Evolutionary conservation across 176 grass and related monocot genomes (phyloP).

Genomic region (barley (Hordeum vulgare)): MorexV3_pseudomolecules_assembly NC_058521.1:234566724-234567223

Average conservation of each 20-base stretch:
- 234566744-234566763: not conserved
- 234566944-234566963: constrained; percentile 54
- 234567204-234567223: not conserved
- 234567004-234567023: not conserved
- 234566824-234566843: not conserved
- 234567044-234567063: constrained; percentile 9
- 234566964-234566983: constrained; percentile 64
- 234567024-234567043: not conserved
- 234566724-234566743: constrained; percentile 53
- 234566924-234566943: constrained; percentile 56
- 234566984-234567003: constrained; percentile 29
- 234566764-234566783: constrained; percentile 38
- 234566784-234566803: not conserved
- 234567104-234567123: constrained; percentile 42
- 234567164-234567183: constrained; percentile 20
- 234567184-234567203: not conserved
- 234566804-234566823: not conserved
- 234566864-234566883: constrained; percentile 30
- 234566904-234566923: constrained; percentile 48
- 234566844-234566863: not conserved
- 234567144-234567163: constrained; percentile 56
- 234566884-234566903: constrained; percentile 55
- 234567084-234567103: constrained; percentile 33
- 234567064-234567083: constrained; percentile 45
- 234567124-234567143: constrained; percentile 34